Conservation (phyloP, 495 filamentous ascomycete genomes). For the Xylaria venustula region DNA sequence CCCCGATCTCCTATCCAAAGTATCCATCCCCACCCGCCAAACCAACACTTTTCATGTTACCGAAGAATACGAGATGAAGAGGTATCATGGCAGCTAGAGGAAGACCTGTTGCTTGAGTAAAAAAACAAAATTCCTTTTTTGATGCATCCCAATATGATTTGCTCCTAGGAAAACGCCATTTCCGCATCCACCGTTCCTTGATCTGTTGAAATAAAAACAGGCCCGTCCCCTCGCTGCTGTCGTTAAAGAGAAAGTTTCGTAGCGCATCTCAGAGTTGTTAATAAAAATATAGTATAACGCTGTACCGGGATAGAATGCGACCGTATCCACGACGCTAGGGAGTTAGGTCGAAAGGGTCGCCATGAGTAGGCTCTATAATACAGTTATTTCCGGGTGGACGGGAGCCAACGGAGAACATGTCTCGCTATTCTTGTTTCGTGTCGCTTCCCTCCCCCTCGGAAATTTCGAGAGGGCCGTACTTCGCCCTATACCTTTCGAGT, state of each 20-base stretch:
- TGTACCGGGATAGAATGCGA: conserved; percentile 1
- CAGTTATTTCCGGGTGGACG: neutral
- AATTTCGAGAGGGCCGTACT: conserved; percentile 36
- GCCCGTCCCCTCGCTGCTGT: neutral
- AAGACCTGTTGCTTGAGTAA: neutral
- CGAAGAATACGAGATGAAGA: neutral
- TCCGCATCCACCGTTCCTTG: neutral
- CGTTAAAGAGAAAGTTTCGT: conserved; percentile 8
- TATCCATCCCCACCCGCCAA: neutral
- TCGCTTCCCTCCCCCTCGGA: conserved; percentile 26
- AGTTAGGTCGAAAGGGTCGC: neutral
- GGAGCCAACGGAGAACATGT: neutral
- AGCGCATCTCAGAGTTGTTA: neutral
- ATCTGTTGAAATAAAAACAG: conserved; percentile 6
- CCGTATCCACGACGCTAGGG: neutral
- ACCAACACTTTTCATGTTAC: neutral
- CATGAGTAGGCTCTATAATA: conserved; percentile 11
- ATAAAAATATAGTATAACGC: conserved; percentile 15
- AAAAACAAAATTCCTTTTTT: conserved; percentile 5
- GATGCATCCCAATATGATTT: conserved; percentile 13
- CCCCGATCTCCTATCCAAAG: neutral
- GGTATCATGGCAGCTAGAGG: neutral
- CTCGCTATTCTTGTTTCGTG: conserved; percentile 30
- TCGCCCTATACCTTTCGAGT: conserved; percentile 47
- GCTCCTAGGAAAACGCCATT: conserved; percentile 12